Evolutionary conservation across 2,329 filamentous ascomycete species (phyloP).

Genomic region (Alternaria arborescens): DNA sequence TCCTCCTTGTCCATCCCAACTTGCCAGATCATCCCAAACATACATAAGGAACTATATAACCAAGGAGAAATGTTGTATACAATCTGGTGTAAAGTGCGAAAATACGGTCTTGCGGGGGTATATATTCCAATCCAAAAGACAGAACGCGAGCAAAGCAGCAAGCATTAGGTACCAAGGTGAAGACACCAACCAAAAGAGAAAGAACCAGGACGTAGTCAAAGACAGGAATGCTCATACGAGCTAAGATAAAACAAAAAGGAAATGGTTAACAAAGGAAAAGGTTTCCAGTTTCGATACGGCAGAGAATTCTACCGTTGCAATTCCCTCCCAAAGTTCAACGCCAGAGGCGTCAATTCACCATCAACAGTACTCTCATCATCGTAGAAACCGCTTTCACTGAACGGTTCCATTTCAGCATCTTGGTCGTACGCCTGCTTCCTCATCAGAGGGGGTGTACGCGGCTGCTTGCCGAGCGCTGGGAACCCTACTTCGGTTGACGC

Average conservation of each 20-base stretch:
- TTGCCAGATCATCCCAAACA: not conserved
- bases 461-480: constrained; percentile 43
- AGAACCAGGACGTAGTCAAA: constrained; percentile 1
- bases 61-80: not conserved
- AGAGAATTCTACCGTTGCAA: constrained; percentile 16
- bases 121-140: constrained; percentile 6
- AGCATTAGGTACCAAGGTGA: constrained; percentile 24
- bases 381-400: constrained; percentile 57
- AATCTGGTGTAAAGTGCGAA: not conserved
- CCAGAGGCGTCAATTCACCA: constrained; percentile 46
- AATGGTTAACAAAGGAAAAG: constrained; percentile 15
- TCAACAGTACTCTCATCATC: constrained; percentile 61
- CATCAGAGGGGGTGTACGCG: constrained; percentile 64
- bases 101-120: constrained; percentile 7
- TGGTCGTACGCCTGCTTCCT: constrained; percentile 66
- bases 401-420: constrained; percentile 63
- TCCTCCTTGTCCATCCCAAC: not conserved
- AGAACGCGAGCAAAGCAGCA: constrained; percentile 10
- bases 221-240: constrained; percentile 8
- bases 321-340: constrained; percentile 45
- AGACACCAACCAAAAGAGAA: too few species aligned
- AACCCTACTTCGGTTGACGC: constrained; percentile 43
- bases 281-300: not conserved
- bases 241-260: not conserved
- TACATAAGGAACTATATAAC: constrained; percentile 6